Evolutionary conservation across 306 rosid genomes (phyloP).

Genomic region (Sphenostylis stenocarpa): DNA sequence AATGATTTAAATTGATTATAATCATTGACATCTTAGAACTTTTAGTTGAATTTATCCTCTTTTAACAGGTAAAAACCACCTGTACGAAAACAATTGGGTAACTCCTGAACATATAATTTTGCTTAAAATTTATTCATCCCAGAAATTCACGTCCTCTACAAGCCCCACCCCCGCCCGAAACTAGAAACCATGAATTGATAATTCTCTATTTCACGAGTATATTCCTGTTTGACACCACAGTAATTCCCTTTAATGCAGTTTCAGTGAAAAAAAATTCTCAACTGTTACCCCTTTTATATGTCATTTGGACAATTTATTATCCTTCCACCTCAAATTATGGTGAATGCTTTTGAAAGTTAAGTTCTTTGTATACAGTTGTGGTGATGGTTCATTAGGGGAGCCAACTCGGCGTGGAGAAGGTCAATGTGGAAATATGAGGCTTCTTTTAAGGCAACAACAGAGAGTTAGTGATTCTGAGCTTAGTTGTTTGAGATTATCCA

Average conservation of each 20-base stretch:
- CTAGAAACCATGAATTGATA: slow-evolving; percentile 4
- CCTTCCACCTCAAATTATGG: neutral
- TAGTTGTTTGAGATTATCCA: slow-evolving; percentile 3
- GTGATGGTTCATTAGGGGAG: slow-evolving; percentile 84
- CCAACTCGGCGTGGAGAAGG: slow-evolving; percentile 88
- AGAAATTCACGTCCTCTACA: neutral
- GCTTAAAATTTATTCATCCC: neutral
- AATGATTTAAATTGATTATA: neutral
- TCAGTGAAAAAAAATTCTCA: neutral
- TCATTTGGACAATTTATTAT: slow-evolving; percentile 16
- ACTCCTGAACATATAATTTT: neutral
- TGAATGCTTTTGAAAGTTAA: slow-evolving; percentile 12
- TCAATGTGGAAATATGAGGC: slow-evolving; percentile 99
- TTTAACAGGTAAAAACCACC: neutral
- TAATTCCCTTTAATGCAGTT: neutral
- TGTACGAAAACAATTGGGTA: neutral
- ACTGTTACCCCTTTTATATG: neutral
- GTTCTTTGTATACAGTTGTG: slow-evolving; percentile 64
- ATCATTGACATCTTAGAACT: neutral
- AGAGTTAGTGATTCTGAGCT: slow-evolving; percentile 60
- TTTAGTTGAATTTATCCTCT: neutral
- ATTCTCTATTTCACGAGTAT: slow-evolving; percentile 7
- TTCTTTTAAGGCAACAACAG: slow-evolving; percentile 92
- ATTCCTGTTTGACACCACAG: slow-evolving; percentile 3
- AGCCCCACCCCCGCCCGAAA: neutral